Percentiles rank a stretch among this genome's conserved stretches.
phyloP scores from a whole-genome alignment of 306 rosid species.

The Prunus fruticosa region DNA sequence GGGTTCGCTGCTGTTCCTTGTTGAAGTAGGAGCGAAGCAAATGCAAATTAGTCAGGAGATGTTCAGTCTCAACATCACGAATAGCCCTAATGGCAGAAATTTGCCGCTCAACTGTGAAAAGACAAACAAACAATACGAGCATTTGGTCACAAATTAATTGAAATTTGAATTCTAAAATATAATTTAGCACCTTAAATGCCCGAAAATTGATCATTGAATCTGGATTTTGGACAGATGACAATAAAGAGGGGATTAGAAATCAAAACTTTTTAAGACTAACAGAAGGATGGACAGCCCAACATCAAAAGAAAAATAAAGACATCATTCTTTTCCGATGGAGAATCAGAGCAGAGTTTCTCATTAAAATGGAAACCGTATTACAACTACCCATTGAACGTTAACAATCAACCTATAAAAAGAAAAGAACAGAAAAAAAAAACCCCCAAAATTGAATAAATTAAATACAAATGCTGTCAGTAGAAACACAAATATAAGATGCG shows the following conservation, averaged over 20 bases:
- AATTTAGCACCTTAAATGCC: too few relatives aligned
- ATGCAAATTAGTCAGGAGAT: constrained; percentile 58
- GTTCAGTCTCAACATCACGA: constrained; percentile 70
- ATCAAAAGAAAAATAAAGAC: neutral
- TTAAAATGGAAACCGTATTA: neutral
- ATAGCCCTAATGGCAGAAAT: constrained; percentile 66
- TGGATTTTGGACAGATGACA: too few relatives aligned
- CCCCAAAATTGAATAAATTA: neutral
- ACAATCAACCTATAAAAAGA: neutral
- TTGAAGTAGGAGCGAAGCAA: constrained; percentile 60
- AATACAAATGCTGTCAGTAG: neutral
- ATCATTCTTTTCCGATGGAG: neutral
- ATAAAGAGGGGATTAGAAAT: neutral
- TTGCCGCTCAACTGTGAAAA: constrained; percentile 55
- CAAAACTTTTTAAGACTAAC: neutral
- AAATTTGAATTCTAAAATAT: neutral
- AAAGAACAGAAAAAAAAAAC: neutral
- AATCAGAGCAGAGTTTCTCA: neutral
- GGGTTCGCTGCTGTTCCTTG: constrained; percentile 56
- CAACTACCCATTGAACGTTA: neutral
- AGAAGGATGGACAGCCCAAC: neutral
- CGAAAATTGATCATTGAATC: too few relatives aligned
- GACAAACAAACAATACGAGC: neutral
- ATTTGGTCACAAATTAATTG: neutral
- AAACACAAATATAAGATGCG: neutral